Conservation (phyloP, 139 green algal species). For the Astrephomene gubernaculifera region DNA sequence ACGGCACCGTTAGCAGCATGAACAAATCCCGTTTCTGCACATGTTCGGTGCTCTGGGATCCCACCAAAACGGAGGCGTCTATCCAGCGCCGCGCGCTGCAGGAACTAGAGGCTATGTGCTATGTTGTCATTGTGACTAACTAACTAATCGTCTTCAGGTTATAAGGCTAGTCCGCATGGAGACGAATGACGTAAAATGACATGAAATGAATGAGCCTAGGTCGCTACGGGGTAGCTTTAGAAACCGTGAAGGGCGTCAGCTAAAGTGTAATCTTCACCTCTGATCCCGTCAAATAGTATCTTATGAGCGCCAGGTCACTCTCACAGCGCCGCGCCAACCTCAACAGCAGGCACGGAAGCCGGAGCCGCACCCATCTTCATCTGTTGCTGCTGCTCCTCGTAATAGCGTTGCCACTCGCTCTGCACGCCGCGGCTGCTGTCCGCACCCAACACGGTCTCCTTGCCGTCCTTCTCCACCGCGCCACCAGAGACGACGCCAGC, state of each 20-base stretch:
- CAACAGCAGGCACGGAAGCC: too few relatives aligned
- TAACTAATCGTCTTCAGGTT: too few relatives aligned
- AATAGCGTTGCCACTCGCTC: not conserved
- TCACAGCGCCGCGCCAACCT: too few relatives aligned
- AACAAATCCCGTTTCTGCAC: too few relatives aligned
- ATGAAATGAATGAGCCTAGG: not conserved
- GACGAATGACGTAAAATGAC: not conserved
- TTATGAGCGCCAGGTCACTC: too few relatives aligned
- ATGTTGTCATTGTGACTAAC: too few relatives aligned
- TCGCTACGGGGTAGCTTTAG: not conserved
- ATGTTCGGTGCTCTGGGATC: too few relatives aligned
- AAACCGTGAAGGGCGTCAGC: not conserved
- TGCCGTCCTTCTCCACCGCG: not conserved
- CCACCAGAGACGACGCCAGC: not conserved
- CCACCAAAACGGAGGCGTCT: too few relatives aligned
- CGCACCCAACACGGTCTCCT: not conserved
- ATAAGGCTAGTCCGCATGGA: too few relatives aligned
- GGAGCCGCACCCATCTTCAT: not conserved
- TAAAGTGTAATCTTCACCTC: not conserved
- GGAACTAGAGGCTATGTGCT: too few relatives aligned
- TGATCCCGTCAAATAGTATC: not conserved
- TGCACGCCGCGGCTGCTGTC: not conserved
- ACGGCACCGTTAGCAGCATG: too few relatives aligned
- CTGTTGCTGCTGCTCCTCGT: not conserved
- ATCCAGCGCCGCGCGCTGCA: too few relatives aligned